Evolutionary conservation across 805 yeast genomes (phyloP).

Genomic region (Kuraishia floccosa): DNA sequence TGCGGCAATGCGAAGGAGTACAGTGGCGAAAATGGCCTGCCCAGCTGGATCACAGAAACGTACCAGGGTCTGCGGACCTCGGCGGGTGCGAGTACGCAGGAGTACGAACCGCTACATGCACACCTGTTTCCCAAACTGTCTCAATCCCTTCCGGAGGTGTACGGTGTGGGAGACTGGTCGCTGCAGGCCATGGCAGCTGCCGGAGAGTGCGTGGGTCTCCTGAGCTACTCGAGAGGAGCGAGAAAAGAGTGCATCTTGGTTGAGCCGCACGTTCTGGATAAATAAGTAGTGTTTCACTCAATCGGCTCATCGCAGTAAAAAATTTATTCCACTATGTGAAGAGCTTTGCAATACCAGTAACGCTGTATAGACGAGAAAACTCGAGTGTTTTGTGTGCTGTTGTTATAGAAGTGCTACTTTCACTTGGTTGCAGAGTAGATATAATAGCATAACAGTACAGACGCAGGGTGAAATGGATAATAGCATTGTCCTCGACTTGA

Average conservation of each 20-base stretch:
- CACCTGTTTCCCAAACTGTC: constrained; percentile 14
- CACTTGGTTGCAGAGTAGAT: too few species aligned
- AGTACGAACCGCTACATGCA: constrained; percentile 41
- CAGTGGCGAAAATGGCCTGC: constrained; percentile 25
- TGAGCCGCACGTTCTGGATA: too few species aligned
- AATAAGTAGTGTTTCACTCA: too few species aligned
- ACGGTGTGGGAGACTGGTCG: constrained; percentile 36
- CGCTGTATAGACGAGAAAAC: too few species aligned
- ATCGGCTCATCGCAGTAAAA: too few species aligned
- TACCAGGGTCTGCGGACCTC: constrained; percentile 10
- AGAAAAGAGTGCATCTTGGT: constrained; percentile 4
- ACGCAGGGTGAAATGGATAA: not conserved
- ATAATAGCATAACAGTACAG: too few species aligned
- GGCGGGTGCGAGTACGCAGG: constrained; percentile 37
- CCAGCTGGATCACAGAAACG: constrained; percentile 38
- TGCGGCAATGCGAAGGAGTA: constrained; percentile 32
- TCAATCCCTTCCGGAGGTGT: constrained; percentile 22
- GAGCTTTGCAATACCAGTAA: too few species aligned
- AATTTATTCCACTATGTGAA: too few species aligned
- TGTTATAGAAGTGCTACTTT: too few species aligned
- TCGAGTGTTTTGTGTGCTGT: too few species aligned
- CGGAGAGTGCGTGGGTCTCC: constrained; percentile 17
- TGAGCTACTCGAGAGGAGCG: constrained; percentile 14
- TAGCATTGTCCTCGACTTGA: not conserved
- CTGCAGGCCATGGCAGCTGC: constrained; percentile 34